These are phyloP conservation scores for Fusarium sp. DNA, from an alignment of 2,329 filamentous ascomycete species.

Conservation along the genomic window DNA sequence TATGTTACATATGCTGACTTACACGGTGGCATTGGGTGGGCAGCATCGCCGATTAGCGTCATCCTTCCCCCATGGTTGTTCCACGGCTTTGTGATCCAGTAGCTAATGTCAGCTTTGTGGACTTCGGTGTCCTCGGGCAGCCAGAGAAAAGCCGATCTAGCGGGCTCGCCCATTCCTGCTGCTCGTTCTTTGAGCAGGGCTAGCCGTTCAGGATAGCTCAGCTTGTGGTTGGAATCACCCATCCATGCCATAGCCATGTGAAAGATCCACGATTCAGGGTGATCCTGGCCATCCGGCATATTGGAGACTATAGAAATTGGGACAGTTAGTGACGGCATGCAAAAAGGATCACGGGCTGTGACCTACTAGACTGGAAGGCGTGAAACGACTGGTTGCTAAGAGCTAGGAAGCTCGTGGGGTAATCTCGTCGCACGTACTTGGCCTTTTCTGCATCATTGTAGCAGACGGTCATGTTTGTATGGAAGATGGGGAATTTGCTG, in stretches of 20 bases:
- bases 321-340: not conserved
- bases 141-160: slow-evolving; percentile 37
- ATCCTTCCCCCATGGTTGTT: slow-evolving; percentile 33
- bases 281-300: slow-evolving; percentile 36
- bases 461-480: slow-evolving; percentile 42
- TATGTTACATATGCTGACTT: not conserved
- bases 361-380: slow-evolving; percentile 39
- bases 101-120: slow-evolving; percentile 41
- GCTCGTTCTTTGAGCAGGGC: slow-evolving; percentile 38
- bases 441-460: slow-evolving; percentile 39
- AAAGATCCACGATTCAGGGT: slow-evolving; percentile 40
- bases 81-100: slow-evolving; percentile 38
- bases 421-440: slow-evolving; percentile 25
- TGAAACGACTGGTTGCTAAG: slow-evolving; percentile 38
- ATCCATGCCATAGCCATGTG: slow-evolving; percentile 43
- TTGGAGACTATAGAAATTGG: slow-evolving; percentile 27
- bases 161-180: slow-evolving; percentile 30
- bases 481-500: slow-evolving; percentile 41
- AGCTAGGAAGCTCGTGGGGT: slow-evolving; percentile 38
- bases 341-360: too few species aligned
- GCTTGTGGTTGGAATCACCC: slow-evolving; percentile 23
- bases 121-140: slow-evolving; percentile 38
- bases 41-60: slow-evolving; percentile 36
- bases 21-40: slow-evolving; percentile 42
- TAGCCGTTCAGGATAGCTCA: slow-evolving; percentile 34